Evolutionary conservation across 352 stramenopile genomes (phyloP).

Genomic region (Globisporangium yorkense): DNA sequence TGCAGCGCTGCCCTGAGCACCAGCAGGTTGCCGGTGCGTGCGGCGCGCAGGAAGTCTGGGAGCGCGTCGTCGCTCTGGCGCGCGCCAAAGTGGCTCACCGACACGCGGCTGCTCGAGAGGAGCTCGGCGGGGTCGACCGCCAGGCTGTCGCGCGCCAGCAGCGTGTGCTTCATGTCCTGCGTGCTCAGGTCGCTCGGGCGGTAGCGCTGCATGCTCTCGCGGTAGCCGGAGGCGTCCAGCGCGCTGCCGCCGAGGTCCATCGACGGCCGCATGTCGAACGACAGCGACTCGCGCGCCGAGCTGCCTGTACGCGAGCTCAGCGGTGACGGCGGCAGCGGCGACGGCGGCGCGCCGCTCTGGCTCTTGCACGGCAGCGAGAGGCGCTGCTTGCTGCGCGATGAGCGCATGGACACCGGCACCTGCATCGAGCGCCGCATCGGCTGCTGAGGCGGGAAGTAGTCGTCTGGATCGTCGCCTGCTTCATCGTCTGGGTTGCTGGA

Average conservation of each 20-base stretch:
- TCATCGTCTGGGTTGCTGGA: slow-evolving; percentile 12
- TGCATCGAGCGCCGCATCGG: slow-evolving; percentile 8
- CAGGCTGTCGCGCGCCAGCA: slow-evolving; percentile 54
- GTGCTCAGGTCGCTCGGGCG: slow-evolving; percentile 57
- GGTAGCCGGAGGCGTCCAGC: neutral
- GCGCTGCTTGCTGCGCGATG: slow-evolving; percentile 15
- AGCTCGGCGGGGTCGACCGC: slow-evolving; percentile 17
- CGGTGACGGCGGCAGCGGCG: slow-evolving; percentile 7
- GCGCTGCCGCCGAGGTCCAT: neutral
- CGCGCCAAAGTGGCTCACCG: slow-evolving; percentile 39
- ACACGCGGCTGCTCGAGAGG: slow-evolving; percentile 25
- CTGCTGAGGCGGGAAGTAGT: slow-evolving; percentile 23
- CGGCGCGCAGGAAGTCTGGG: slow-evolving; percentile 51
- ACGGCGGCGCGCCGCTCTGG: slow-evolving; percentile 1
- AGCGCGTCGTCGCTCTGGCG: slow-evolving; percentile 53
- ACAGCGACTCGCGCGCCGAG: slow-evolving; percentile 8
- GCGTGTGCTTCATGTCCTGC: slow-evolving; percentile 32
- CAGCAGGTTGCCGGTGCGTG: slow-evolving; percentile 60
- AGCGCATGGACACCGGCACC: slow-evolving; percentile 4
- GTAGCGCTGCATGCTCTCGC: slow-evolving; percentile 68
- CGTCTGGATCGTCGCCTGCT: slow-evolving; percentile 2
- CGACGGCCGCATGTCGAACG: slow-evolving; percentile 13
- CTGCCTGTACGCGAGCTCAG: neutral
- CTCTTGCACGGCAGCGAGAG: slow-evolving; percentile 30
- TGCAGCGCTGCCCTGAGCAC: slow-evolving; percentile 47